A percentile compares a stretch with the other conserved stretches of the same genome.
Evolutionary conservation across 768 basidiomycete genomes (phyloP).

Genomic region (Collybia sp.): DNA sequence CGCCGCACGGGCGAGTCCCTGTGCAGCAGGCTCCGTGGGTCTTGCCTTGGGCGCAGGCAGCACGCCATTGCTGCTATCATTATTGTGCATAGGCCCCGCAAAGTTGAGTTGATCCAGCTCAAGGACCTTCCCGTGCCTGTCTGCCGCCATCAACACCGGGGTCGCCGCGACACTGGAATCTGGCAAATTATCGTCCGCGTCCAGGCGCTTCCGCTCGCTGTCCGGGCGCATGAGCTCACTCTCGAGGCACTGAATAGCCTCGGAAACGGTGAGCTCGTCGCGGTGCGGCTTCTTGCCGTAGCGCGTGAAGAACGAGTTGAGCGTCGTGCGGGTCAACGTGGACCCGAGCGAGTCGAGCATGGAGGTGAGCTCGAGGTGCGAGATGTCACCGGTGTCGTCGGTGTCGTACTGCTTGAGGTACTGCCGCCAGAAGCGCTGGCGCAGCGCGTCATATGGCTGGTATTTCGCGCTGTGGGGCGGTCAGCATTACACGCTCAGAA

Average conservation of each 20-base stretch:
- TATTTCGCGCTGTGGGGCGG: conserved; percentile 69
- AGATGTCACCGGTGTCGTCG: conserved; percentile 71
- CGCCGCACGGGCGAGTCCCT: too few relatives aligned
- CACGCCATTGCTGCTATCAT: neutral
- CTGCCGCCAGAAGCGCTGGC: conserved; percentile 87
- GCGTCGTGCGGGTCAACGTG: conserved; percentile 75
- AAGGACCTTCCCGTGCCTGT: conserved; percentile 34
- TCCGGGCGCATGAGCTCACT: conserved; percentile 70
- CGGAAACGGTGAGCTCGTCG: conserved; percentile 74
- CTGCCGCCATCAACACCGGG: conserved; percentile 39
- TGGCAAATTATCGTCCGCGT: conserved; percentile 30
- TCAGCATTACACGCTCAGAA: neutral
- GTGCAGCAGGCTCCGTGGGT: conserved; percentile 23
- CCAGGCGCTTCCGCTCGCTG: conserved; percentile 65
- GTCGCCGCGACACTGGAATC: conserved; percentile 51
- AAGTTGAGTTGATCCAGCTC: conserved; percentile 58
- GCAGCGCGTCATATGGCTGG: conserved; percentile 89
- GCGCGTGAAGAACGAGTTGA: conserved; percentile 77
- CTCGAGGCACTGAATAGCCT: conserved; percentile 85
- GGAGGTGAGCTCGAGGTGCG: conserved; percentile 83
- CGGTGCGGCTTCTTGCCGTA: conserved; percentile 56
- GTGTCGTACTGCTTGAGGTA: conserved; percentile 89
- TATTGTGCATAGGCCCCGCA: conserved; percentile 34
- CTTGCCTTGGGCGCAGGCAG: too few relatives aligned
- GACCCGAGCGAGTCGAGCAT: conserved; percentile 98